Evolutionary conservation across 2,329 filamentous ascomycete species (phyloP).

Genomic region (Fusarium falciforme): DNA sequence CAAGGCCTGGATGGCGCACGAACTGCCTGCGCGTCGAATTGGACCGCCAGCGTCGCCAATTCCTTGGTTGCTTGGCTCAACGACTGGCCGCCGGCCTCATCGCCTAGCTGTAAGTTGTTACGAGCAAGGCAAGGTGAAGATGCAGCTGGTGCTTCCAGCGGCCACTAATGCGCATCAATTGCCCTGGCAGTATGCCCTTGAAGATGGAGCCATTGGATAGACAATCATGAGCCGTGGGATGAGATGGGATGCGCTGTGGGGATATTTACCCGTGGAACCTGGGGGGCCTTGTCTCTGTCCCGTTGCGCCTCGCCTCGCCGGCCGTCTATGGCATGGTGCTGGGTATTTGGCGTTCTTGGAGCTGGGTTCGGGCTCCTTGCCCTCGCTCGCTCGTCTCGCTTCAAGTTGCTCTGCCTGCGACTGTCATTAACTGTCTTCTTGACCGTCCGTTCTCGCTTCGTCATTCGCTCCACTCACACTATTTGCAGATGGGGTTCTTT

Average conservation of each 20-base stretch:
- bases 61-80: slow-evolving; percentile 2
- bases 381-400: not conserved
- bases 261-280: slow-evolving; percentile 18
- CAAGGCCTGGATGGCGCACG: slow-evolving; percentile 26
- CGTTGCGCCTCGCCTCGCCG: slow-evolving; percentile 16
- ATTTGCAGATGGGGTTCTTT: slow-evolving; percentile 8
- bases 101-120: slow-evolving; percentile 4
- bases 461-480: slow-evolving; percentile 22
- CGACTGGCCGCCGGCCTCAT: slow-evolving; percentile 21
- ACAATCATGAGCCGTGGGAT: slow-evolving; percentile 9
- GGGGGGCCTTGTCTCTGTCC: slow-evolving; percentile 13
- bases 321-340: slow-evolving; percentile 1
- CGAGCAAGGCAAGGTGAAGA: slow-evolving; percentile 19
- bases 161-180: slow-evolving; percentile 40
- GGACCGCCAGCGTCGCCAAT: slow-evolving; percentile 17
- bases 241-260: slow-evolving; percentile 11
- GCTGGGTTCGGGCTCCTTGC: slow-evolving; percentile 15
- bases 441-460: not conserved
- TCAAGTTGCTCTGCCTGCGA: slow-evolving; percentile 7
- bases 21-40: slow-evolving; percentile 11
- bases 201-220: slow-evolving; percentile 10
- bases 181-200: slow-evolving; percentile 17
- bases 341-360: slow-evolving; percentile 2
- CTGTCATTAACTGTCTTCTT: slow-evolving; percentile 5
- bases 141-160: slow-evolving; percentile 23